Percentiles rank a stretch among this genome's conserved stretches.
Evolutionary conservation across 352 stramenopile species (phyloP).

Genomic region (Phytophthora syringae): DNA sequence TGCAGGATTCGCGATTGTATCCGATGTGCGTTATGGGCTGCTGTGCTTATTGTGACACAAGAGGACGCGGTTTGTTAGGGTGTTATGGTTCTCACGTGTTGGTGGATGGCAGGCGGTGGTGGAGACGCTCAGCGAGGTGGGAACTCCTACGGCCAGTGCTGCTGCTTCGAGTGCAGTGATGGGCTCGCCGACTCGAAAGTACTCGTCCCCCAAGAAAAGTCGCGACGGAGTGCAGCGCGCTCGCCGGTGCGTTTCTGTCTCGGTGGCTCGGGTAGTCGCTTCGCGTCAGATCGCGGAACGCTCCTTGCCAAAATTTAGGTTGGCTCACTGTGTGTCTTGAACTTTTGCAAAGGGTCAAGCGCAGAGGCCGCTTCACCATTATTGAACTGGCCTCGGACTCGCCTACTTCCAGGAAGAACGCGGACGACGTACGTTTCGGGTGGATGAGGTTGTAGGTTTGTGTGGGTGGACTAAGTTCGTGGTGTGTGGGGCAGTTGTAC

Average conservation of each 20-base stretch:
- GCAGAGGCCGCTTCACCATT: constrained; percentile 85
- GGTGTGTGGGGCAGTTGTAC: constrained; percentile 30
- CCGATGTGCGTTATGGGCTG: constrained; percentile 20
- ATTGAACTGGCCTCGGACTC: constrained; percentile 78
- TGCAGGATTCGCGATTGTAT: constrained; percentile 2
- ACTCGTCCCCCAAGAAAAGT: constrained; percentile 45
- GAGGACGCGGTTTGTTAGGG: not conserved
- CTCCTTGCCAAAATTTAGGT: constrained; percentile 14
- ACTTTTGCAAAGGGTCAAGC: constrained; percentile 58
- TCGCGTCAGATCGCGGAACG: constrained; percentile 21
- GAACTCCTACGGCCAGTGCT: constrained; percentile 9
- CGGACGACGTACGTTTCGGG: constrained; percentile 50
- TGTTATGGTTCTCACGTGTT: constrained; percentile 3
- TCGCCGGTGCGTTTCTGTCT: constrained; percentile 34
- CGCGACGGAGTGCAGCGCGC: constrained; percentile 24
- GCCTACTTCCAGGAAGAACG: constrained; percentile 55
- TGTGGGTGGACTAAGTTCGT: constrained; percentile 1
- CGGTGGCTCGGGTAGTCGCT: constrained; percentile 22
- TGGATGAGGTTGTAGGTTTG: not conserved
- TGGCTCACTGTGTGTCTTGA: constrained; percentile 13
- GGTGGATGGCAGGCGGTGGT: constrained; percentile 22
- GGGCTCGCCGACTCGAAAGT: constrained; percentile 40
- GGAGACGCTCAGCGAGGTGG: constrained; percentile 18
- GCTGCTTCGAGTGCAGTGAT: not conserved
- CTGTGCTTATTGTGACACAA: constrained; percentile 4